These are phyloP conservation scores for Fonsecaea nubica DNA, from an alignment of 2,329 filamentous ascomycete genomes.

Conservation along the genomic window DNA sequence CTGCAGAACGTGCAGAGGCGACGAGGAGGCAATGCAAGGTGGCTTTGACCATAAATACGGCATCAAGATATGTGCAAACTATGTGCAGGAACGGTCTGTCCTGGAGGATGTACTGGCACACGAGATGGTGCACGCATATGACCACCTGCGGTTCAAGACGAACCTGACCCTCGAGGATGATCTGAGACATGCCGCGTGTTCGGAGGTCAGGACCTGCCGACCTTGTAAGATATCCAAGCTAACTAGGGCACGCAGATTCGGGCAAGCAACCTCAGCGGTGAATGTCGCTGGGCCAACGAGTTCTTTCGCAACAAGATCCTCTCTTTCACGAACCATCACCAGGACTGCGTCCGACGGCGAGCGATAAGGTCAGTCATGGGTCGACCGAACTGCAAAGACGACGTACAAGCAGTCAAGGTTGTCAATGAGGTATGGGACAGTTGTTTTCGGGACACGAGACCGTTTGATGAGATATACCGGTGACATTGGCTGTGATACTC, in stretches of 20 bases:
- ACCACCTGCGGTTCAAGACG: conserved; percentile 89
- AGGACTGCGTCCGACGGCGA: conserved; percentile 84
- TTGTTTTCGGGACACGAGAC: conserved; percentile 90
- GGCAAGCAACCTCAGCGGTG: conserved; percentile 88
- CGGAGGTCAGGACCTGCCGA: conserved; percentile 69
- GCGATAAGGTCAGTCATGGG: conserved; percentile 80
- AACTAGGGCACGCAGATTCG: conserved; percentile 69
- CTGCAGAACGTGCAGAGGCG: conserved; percentile 72
- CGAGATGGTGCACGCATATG: conserved; percentile 98
- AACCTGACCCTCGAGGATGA: conserved; percentile 72
- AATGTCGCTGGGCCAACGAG: conserved; percentile 89
- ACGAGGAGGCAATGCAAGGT: conserved; percentile 70
- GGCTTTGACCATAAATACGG: conserved; percentile 88
- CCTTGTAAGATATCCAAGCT: conserved; percentile 3
- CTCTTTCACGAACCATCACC: conserved; percentile 89
- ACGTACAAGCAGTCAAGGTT: conserved; percentile 82
- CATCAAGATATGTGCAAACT: conserved; percentile 91
- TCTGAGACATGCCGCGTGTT: conserved; percentile 88
- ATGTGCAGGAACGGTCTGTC: conserved; percentile 78
- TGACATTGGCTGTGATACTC: conserved; percentile 40
- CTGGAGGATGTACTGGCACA: conserved; percentile 93
- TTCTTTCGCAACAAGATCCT: conserved; percentile 84
- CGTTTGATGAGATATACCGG: conserved; percentile 96
- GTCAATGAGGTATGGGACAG: conserved; percentile 99
- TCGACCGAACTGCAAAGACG: conserved; percentile 80